These are phyloP conservation scores for Colletotrichum eremochloae DNA, from an alignment of 2,329 filamentous ascomycete genomes.

Conservation along the genomic window DNA sequence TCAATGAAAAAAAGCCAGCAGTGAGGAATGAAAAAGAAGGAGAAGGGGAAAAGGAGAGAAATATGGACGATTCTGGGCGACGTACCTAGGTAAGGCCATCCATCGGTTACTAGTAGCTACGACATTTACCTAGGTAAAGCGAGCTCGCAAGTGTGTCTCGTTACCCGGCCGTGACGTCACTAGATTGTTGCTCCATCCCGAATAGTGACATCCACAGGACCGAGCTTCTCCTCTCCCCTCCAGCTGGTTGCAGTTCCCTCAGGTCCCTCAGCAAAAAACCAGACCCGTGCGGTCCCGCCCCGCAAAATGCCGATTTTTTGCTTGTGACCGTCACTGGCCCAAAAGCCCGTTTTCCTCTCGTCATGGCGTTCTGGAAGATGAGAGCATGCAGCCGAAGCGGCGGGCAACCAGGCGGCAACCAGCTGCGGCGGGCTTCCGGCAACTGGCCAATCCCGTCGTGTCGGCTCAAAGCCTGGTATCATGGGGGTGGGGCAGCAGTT, in stretches of 20 bases:
- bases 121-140: conserved; percentile 19
- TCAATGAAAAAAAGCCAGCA: not conserved
- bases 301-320: conserved; percentile 9
- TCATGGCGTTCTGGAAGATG: not conserved
- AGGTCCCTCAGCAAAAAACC: too few species aligned
- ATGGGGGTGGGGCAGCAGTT: too few species aligned
- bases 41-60: not conserved
- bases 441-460: not conserved
- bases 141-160: conserved; percentile 11
- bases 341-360: not conserved
- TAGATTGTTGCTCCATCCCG: not conserved
- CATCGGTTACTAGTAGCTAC: not conserved
- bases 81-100: not conserved
- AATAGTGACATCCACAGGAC: conserved; percentile 30
- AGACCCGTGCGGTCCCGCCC: not conserved
- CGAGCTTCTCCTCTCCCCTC: not conserved
- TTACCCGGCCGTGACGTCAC: conserved; percentile 36
- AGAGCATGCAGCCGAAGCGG: not conserved
- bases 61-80: not conserved
- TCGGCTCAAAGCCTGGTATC: too few species aligned
- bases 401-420: not conserved
- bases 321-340: conserved; percentile 3
- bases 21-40: not conserved
- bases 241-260: conserved; percentile 3
- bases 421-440: not conserved